phyloP scores from a whole-genome alignment of 768 basidiomycete species.

The Chiua virens region DNA sequence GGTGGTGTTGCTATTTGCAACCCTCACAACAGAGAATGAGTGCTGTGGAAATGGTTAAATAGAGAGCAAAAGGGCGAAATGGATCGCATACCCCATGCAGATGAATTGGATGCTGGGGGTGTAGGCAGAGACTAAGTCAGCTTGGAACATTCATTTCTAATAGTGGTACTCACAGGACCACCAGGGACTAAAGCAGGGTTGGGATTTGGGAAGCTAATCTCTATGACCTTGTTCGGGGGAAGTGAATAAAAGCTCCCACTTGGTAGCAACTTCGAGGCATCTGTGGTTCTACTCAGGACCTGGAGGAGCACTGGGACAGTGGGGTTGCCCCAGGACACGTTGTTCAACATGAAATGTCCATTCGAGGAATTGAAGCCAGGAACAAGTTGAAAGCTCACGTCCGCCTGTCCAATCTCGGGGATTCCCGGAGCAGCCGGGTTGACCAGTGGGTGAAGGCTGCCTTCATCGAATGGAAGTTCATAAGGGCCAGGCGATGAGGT shows the following conservation, averaged over 20 bases:
- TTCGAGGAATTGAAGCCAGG: not conserved
- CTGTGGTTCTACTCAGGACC: slow-evolving; percentile 49
- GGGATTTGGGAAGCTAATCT: slow-evolving; percentile 41
- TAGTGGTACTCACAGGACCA: slow-evolving; percentile 23
- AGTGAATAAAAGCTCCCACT: slow-evolving; percentile 44
- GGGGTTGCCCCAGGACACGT: slow-evolving; percentile 36
- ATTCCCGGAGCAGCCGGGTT: slow-evolving; percentile 35
- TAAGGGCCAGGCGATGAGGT: slow-evolving; percentile 20
- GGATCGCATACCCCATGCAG: slow-evolving; percentile 24
- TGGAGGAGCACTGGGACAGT: slow-evolving; percentile 52
- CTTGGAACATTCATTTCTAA: no score
- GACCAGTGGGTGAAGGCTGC: slow-evolving; percentile 35
- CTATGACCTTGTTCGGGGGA: slow-evolving; percentile 41
- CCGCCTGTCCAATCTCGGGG: slow-evolving; percentile 36
- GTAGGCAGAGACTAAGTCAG: no score
- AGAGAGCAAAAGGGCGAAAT: no score
- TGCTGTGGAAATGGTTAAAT: slow-evolving; percentile 43
- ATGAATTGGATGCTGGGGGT: slow-evolving; percentile 33
- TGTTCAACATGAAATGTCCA: slow-evolving; percentile 21
- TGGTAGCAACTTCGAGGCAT: slow-evolving; percentile 46
- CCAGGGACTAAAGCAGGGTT: slow-evolving; percentile 5
- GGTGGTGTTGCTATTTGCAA: slow-evolving; percentile 20
- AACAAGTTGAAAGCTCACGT: slow-evolving; percentile 32
- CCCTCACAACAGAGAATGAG: slow-evolving; percentile 32
- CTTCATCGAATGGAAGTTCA: slow-evolving; percentile 34